Evolutionary conservation across 1,284 basidiomycete species (phyloP).

Genomic region (Papiliotrema terrestris): DNA sequence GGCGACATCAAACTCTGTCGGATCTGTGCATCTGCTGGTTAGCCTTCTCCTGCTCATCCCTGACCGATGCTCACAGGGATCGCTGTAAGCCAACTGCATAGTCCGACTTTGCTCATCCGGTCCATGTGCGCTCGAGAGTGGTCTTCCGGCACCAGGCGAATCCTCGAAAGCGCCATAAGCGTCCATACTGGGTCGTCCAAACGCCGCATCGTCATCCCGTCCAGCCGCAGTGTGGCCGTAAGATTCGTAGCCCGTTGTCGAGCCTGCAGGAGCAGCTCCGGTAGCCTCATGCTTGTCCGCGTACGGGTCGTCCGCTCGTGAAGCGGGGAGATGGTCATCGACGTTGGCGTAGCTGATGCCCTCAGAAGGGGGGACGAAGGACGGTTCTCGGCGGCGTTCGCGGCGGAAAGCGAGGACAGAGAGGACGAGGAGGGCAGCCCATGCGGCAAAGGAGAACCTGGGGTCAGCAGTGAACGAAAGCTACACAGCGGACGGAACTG

Average conservation of each 20-base stretch:
- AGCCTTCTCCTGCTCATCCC: neutral
- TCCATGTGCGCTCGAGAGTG: slow-evolving; percentile 23
- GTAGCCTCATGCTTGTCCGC: slow-evolving; percentile 26
- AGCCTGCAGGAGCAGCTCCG: neutral
- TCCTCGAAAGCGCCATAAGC: slow-evolving; percentile 76
- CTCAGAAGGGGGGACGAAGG: slow-evolving; percentile 30
- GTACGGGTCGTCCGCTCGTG: slow-evolving; percentile 26
- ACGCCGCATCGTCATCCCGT: slow-evolving; percentile 5
- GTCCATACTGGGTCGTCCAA: slow-evolving; percentile 66
- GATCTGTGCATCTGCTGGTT: slow-evolving; percentile 3
- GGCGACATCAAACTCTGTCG: neutral
- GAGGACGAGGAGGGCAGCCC: slow-evolving; percentile 33
- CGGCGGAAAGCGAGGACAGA: slow-evolving; percentile 33
- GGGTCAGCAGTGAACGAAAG: slow-evolving; percentile 55
- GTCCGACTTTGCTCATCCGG: slow-evolving; percentile 64
- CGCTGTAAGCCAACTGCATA: slow-evolving; percentile 56
- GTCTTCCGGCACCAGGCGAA: slow-evolving; percentile 17
- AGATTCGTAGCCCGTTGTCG: slow-evolving; percentile 7
- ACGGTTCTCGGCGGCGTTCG: slow-evolving; percentile 31
- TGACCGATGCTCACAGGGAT: slow-evolving; percentile 54
- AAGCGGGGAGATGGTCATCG: slow-evolving; percentile 5
- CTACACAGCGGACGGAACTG: neutral
- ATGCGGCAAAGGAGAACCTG: slow-evolving; percentile 54
- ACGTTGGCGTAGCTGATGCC: slow-evolving; percentile 29
- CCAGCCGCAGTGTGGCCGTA: slow-evolving; percentile 48